Conservation (phyloP, 352 stramenopile species). For the Phytophthora pinifolia region DNA sequence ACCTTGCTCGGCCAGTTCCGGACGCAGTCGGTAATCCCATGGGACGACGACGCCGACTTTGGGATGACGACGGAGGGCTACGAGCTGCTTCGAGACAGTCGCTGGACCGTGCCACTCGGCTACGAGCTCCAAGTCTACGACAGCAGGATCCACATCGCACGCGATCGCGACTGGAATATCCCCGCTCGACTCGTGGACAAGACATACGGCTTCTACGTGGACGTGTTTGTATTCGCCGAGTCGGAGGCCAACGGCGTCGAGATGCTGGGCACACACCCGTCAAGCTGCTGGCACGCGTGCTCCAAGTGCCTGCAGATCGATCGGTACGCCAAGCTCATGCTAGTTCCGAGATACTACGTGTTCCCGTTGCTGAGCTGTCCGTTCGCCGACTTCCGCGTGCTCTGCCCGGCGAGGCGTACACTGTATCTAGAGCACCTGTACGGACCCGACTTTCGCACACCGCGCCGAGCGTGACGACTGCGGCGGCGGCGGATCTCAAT, state of each 20-base stretch:
- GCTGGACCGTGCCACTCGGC: conserved; percentile 25
- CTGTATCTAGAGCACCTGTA: conserved; percentile 64
- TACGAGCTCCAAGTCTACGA: conserved; percentile 59
- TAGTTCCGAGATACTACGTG: conserved; percentile 47
- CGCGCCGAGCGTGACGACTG: conserved; percentile 12
- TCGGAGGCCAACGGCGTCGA: conserved; percentile 29
- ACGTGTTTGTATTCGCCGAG: conserved; percentile 61
- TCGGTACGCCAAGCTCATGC: conserved; percentile 30
- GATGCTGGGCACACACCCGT: conserved; percentile 42
- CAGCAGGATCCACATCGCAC: conserved; percentile 33
- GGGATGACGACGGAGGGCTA: conserved; percentile 48
- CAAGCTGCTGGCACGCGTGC: conserved; percentile 47
- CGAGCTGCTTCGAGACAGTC: conserved; percentile 32
- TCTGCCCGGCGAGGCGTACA: conserved; percentile 47
- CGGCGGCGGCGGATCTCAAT: too few species aligned
- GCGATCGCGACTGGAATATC: conserved; percentile 53
- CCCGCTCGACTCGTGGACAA: conserved; percentile 60
- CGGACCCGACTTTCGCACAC: conserved; percentile 43
- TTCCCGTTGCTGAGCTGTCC: conserved; percentile 48
- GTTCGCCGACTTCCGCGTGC: conserved; percentile 47
- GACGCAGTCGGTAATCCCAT: conserved; percentile 48
- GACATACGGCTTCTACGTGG: conserved; percentile 60
- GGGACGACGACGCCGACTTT: conserved; percentile 59
- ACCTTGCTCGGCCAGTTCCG: conserved; percentile 59
- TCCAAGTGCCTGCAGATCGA: conserved; percentile 43